Conservation (phyloP, 2,329 filamentous ascomycete genomes). For the Nigrospora oryzae region DNA sequence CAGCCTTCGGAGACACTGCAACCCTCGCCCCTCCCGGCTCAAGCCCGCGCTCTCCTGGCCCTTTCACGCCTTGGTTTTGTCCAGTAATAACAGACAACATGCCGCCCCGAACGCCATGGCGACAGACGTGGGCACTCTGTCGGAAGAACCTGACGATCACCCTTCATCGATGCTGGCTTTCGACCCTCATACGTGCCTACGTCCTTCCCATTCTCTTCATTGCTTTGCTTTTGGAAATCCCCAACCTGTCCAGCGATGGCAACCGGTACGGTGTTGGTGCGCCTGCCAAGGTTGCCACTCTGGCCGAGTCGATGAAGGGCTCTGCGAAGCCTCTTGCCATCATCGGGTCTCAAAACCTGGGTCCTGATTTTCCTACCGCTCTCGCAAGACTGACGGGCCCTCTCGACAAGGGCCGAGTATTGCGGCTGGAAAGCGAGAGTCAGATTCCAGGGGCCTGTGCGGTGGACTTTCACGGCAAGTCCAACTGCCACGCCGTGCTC, state of each 20-base stretch:
- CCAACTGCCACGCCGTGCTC: slow-evolving; percentile 63
- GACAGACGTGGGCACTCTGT: slow-evolving; percentile 15
- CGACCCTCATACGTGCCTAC: slow-evolving; percentile 14
- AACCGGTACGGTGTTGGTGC: slow-evolving; percentile 12
- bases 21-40: too few species aligned
- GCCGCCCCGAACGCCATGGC: not conserved
- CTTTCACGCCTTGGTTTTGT: too few species aligned
- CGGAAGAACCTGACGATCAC: slow-evolving; percentile 16
- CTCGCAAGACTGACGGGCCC: slow-evolving; percentile 12
- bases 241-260: slow-evolving; percentile 11
- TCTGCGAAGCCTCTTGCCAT: slow-evolving; percentile 13
- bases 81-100: too few species aligned
- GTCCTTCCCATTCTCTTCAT: slow-evolving; percentile 14
- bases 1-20: too few species aligned
- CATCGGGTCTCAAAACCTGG: slow-evolving; percentile 10
- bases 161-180: slow-evolving; percentile 13
- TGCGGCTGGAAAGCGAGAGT: slow-evolving; percentile 7
- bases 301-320: slow-evolving; percentile 11
- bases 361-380: slow-evolving; percentile 12
- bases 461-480: slow-evolving; percentile 45
- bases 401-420: slow-evolving; percentile 8
- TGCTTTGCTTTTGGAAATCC: slow-evolving; percentile 15
- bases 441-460: slow-evolving; percentile 11
- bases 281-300: slow-evolving; percentile 7
- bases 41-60: too few species aligned